Base-by-base conservation (phyloP, 371 early-diverging fungal species). In the Mortierella sp. region DNA sequence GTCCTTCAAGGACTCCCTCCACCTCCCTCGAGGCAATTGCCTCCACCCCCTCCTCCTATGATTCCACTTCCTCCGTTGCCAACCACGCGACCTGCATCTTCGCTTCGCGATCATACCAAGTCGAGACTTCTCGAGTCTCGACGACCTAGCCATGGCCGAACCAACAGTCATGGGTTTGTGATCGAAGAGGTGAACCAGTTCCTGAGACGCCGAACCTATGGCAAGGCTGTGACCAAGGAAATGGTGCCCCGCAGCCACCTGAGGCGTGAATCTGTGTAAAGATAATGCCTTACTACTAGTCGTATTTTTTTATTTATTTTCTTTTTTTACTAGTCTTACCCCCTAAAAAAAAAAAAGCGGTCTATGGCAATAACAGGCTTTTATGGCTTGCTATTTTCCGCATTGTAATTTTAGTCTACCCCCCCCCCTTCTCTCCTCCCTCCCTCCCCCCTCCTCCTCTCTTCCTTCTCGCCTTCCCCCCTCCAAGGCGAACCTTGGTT, bases 41-140 rank as follows among this genome's bases (percentile, higher is more conserved):
- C 37, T 37, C 37, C 37, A 16, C 57, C 46, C 18, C 59, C 66
- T 16, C 77, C 77, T 18, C 72, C 71, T 1, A 64, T 68, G 62
- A 45, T 57, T 23, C 77, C 77, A 4, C 58, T 76, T 0, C 77
- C 77, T 6, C 77, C 77, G 9, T 55, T 75, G 14, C 76, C 76
- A 14, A 21, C 53, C 0, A n/a, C 14, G 15, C 44, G 48, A 7
- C 64, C 61, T 4, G 57, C 56, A 7, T 61, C 48, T 37, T 70
- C 75, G 18, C 66, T 65, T 46, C 70, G 70, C 19, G 75, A 70
- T 15, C 76, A 75, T 25, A 66, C 64, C 14, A 75, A 70, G 57
- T 56, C 57, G 43, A 52, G 57, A 58, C 52, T 76, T 48, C 53
- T 71, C 28, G 65, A 76, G 52, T 47, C 48, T n/a, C 66, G 48